Evolutionary conservation across 1,284 basidiomycete species (phyloP).

Genomic region (Irpex lacteus): DNA sequence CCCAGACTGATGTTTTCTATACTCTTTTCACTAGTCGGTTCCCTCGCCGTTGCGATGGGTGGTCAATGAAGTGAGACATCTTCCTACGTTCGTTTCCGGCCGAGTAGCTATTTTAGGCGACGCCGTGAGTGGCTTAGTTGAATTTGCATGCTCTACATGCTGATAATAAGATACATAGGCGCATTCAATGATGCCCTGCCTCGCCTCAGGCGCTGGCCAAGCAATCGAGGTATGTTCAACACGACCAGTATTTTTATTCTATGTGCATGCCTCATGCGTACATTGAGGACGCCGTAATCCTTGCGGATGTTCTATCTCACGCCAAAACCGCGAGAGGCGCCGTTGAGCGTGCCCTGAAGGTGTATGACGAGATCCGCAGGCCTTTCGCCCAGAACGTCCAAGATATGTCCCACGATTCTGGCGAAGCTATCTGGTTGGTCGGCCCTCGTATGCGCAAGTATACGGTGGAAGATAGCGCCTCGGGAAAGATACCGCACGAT

Average conservation of each 20-base stretch:
- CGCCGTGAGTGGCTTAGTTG: conserved; percentile 25
- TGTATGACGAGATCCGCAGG: conserved; percentile 15
- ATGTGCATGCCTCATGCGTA: neutral
- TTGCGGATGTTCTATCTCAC: conserved; percentile 9
- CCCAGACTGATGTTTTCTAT: neutral
- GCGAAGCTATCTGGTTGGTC: neutral
- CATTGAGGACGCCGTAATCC: conserved; percentile 6
- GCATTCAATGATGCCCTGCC: conserved; percentile 31
- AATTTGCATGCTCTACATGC: neutral
- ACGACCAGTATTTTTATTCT: neutral
- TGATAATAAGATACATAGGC: conserved; percentile 27
- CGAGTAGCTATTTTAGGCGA: conserved; percentile 35
- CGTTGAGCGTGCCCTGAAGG: conserved; percentile 3
- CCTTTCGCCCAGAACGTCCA: conserved; percentile 7
- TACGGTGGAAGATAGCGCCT: neutral
- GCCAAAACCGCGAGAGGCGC: neutral
- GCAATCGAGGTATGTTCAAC: conserved; percentile 9
- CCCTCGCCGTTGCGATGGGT: conserved; percentile 20
- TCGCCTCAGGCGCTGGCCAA: conserved; percentile 15
- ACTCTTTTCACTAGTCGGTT: neutral
- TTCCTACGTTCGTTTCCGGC: conserved; percentile 26
- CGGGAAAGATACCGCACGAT: neutral
- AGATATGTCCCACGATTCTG: neutral
- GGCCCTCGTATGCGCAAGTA: neutral
- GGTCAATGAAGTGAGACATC: conserved; percentile 25